Conservation (phyloP, 2,329 filamentous ascomycete species). For the Scleromitrula shiraiana region DNA sequence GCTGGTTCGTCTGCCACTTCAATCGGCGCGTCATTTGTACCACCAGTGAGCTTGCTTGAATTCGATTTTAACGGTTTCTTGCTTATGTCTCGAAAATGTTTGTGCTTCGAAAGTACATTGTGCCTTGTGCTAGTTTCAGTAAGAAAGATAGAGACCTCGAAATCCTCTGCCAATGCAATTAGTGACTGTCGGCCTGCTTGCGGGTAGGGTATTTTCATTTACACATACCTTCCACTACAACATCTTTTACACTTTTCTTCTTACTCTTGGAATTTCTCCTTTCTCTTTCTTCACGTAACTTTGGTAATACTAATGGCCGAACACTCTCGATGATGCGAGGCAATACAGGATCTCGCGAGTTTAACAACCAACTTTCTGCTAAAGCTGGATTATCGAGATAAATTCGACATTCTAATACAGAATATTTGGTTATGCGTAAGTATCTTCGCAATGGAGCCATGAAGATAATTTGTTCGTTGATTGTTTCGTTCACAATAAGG, state of each 20-base stretch:
- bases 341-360: constrained; percentile 66
- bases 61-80: constrained; percentile 42
- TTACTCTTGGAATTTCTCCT: constrained; percentile 51
- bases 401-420: constrained; percentile 92
- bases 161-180: constrained; percentile 59
- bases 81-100: constrained; percentile 59
- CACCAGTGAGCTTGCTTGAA: constrained; percentile 52
- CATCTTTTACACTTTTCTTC: constrained; percentile 68
- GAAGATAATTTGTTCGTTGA: background rate
- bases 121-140: constrained; percentile 80
- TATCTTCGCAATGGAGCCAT: constrained; percentile 91
- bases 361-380: constrained; percentile 75
- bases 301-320: constrained; percentile 79
- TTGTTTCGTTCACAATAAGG: no score
- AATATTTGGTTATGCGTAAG: constrained; percentile 84
- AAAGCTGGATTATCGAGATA: constrained; percentile 89
- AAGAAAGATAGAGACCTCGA: constrained; percentile 90
- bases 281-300: constrained; percentile 80
- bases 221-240: constrained; percentile 64
- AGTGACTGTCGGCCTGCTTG: constrained; percentile 10
- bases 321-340: constrained; percentile 78
- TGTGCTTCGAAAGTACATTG: constrained; percentile 78
- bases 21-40: constrained; percentile 42
- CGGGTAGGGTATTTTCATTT: background rate
- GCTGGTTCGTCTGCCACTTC: constrained; percentile 28